phyloP scores from a whole-genome alignment of 23 red algal species.

The Gracilariopsis chorda region DNA sequence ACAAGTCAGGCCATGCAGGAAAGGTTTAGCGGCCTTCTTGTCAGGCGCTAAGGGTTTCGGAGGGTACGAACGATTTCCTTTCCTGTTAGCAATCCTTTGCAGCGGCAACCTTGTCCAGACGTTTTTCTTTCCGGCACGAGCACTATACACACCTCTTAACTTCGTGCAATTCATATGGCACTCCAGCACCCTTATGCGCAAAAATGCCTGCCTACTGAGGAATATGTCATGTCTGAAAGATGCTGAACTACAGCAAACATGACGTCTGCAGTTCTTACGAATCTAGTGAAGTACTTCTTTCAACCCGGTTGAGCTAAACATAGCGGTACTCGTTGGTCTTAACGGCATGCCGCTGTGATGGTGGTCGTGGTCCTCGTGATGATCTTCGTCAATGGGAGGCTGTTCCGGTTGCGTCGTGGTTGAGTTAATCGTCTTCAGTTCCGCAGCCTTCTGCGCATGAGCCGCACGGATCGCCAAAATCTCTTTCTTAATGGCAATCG shows the following conservation, averaged over 20 bases:
- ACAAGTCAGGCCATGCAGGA: too few relatives aligned
- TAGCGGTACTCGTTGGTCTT: slow-evolving; percentile 80
- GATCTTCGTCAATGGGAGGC: not conserved
- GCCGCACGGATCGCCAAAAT: slow-evolving; percentile 46
- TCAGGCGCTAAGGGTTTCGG: too few relatives aligned
- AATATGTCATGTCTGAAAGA: not conserved
- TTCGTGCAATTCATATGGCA: slow-evolving; percentile 71
- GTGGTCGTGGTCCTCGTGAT: not conserved
- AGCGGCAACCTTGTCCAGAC: too few relatives aligned
- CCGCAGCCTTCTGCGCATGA: not conserved
- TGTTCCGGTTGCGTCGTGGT: too few relatives aligned
- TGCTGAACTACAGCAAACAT: not conserved
- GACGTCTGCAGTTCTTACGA: too few relatives aligned
- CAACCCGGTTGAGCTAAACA: slow-evolving; percentile 23
- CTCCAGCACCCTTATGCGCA: slow-evolving; percentile 29
- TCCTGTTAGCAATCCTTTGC: too few relatives aligned
- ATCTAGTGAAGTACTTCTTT: not conserved
- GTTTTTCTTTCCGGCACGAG: too few relatives aligned
- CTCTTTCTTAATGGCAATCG: slow-evolving; percentile 64
- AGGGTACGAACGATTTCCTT: too few relatives aligned
- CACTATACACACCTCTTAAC: too few relatives aligned
- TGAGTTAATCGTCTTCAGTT: not conserved
- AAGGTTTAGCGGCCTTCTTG: too few relatives aligned
- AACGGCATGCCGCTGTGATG: slow-evolving; percentile 34
- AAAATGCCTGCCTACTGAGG: not conserved